Percentiles rank a stretch among this genome's conserved stretches.
These are phyloP conservation scores for Geotrichum candidum DNA, from an alignment of 1,139 yeast species.

Conservation along the genomic window DNA sequence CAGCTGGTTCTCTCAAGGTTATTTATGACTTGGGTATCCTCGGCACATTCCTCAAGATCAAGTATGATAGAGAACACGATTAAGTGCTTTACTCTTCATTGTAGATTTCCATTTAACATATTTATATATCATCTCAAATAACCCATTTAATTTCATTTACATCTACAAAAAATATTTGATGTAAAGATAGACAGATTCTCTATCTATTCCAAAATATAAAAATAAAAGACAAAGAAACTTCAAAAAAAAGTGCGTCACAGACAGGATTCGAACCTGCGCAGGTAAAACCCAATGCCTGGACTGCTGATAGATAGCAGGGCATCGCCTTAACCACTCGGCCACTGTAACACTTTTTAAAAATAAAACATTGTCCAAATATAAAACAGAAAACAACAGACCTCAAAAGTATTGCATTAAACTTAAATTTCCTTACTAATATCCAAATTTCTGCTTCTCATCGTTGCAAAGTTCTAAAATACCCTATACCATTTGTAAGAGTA, in stretches of 20 bases:
- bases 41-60: slow-evolving; percentile 18
- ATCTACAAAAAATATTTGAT: background rate
- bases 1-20: slow-evolving; percentile 52
- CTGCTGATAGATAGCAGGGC: slow-evolving; percentile 59
- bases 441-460: too few relatives aligned
- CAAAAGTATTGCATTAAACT: too few relatives aligned
- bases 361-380: too few relatives aligned
- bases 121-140: background rate
- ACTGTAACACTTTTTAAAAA: slow-evolving; percentile 44
- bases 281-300: slow-evolving; percentile 74
- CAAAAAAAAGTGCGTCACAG: slow-evolving; percentile 57
- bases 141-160: background rate
- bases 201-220: background rate
- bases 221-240: background rate
- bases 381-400: too few relatives aligned
- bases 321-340: slow-evolving; percentile 89
- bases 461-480: too few relatives aligned
- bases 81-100: background rate
- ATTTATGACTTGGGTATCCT: slow-evolving; percentile 30
- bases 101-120: background rate
- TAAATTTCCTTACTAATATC: too few relatives aligned
- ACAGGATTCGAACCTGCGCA: slow-evolving; percentile 90
- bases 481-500: too few relatives aligned
- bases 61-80: slow-evolving; percentile 12
- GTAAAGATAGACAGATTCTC: too few relatives aligned